Conservation (phyloP, 306 rosid genomes). For the Biancaea sappan region DNA sequence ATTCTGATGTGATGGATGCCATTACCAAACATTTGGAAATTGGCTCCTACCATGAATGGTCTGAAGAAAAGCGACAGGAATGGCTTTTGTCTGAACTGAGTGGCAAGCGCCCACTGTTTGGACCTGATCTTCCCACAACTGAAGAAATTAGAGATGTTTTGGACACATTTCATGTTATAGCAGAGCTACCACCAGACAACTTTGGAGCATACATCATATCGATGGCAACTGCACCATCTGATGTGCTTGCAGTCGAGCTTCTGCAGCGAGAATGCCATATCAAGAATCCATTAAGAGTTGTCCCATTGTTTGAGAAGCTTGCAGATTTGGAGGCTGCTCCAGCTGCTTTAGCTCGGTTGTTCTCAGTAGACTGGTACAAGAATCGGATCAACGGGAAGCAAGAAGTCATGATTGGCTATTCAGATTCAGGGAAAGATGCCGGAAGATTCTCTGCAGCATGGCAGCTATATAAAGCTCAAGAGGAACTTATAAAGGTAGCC, state of each 20-base stretch:
- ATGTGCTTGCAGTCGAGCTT: constrained; percentile 94
- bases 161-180: constrained; percentile 81
- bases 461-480: constrained; percentile 98
- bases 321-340: constrained; percentile 95
- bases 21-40: constrained; percentile 85
- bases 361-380: constrained; percentile 86
- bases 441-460: constrained; percentile 97
- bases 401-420: constrained; percentile 99
- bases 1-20: constrained; percentile 89
- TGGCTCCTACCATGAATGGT: constrained; percentile 93
- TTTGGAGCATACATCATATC: constrained; percentile 98
- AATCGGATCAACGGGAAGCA: constrained; percentile 84
- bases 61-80: constrained; percentile 84
- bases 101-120: constrained; percentile 92
- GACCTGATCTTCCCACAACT: constrained; percentile 88
- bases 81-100: constrained; percentile 90
- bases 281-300: constrained; percentile 80
- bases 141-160: constrained; percentile 93
- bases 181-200: constrained; percentile 89
- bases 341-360: constrained; percentile 86
- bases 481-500: constrained; percentile 89
- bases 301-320: constrained; percentile 94
- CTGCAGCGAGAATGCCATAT: constrained; percentile 89
- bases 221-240: constrained; percentile 96
- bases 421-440: constrained; percentile 98